Evolutionary conservation across 345 rosid genomes (phyloP).

Genomic region (Linum trigynum): DNA sequence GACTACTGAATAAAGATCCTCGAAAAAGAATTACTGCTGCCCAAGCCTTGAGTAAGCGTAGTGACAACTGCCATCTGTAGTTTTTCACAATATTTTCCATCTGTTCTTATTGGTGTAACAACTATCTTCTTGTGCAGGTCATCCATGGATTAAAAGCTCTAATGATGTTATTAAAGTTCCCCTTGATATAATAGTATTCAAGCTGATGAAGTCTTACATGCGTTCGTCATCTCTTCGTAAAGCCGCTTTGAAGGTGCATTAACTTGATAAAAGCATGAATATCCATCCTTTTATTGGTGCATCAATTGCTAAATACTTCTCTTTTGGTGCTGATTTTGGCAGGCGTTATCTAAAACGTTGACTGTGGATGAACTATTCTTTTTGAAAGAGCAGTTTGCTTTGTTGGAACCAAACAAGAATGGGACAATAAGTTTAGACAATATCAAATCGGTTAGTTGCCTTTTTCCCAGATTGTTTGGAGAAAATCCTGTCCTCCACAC

Average conservation of each 20-base stretch:
- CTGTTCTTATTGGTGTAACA: slow-evolving; percentile 4
- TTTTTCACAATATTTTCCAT: not conserved
- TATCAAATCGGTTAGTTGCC: slow-evolving; percentile 52
- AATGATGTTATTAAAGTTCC: slow-evolving; percentile 30
- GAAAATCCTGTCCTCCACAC: not conserved
- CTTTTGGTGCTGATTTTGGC: slow-evolving; percentile 8
- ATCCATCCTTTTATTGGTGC: not conserved
- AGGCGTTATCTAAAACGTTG: slow-evolving; percentile 93
- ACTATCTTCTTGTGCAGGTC: slow-evolving; percentile 43
- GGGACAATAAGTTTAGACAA: slow-evolving; percentile 66
- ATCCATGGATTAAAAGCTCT: slow-evolving; percentile 78
- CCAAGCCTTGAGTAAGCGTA: slow-evolving; percentile 74
- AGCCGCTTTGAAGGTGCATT: slow-evolving; percentile 54
- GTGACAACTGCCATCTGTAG: not conserved
- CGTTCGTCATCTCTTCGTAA: slow-evolving; percentile 67
- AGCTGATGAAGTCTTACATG: slow-evolving; percentile 62
- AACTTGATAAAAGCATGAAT: not conserved
- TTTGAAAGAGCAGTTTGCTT: slow-evolving; percentile 67
- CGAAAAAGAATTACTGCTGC: slow-evolving; percentile 97
- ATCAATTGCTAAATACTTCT: too few relatives aligned
- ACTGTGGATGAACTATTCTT: slow-evolving; percentile 71
- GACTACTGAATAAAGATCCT: slow-evolving; percentile 89
- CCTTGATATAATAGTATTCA: slow-evolving; percentile 70
- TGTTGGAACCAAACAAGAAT: slow-evolving; percentile 69
- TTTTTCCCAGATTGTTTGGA: not conserved